Evolutionary conservation across 2,329 filamentous ascomycete species (phyloP), one percentile per base, ranked within the genome.

Genomic region (Talaromyces sp.): DNA sequence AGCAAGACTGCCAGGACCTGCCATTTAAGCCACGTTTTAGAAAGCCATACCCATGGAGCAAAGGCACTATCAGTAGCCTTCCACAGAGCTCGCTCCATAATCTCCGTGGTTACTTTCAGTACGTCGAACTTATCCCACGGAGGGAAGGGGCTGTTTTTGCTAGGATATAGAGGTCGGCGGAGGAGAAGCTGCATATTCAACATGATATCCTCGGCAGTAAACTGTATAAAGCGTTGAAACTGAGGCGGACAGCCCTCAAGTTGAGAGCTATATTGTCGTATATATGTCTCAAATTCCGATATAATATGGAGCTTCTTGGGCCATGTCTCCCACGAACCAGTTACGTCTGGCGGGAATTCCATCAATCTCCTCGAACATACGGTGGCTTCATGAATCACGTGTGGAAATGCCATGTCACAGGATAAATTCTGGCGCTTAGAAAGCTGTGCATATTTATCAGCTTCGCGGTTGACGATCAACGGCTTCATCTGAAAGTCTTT

Each of bases 1-100:
- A 52, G 48, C 22, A 52, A 28, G 9, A 52, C 48, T 37, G 48
- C 48, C 6, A 52, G 35, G 5, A 52, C 48, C 15, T 52, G 48
- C 48, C 48, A 52, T 13, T 52, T 52, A 6, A 52, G 48, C 48
- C 48, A 52, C 19, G 48, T 52, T 17, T 52, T 52, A 6, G 33
- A 37, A 10, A 22, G 22, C 48, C 48, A 52, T 15, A 33, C 48
- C 48, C 48, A 52, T 17, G 48, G 48, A 15, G 48, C 48, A 52
- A 52, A 52, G 13, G 48, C 21, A 52, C 33, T 39, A 39, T 52
- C 48, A 17, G 33, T 52, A 11, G n/a, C 48, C n/a, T 52, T 52
- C 48, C 48, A 52, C 22, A 52, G 19, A 25, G 35, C 10, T 10
- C 33, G 21, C 48, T 52, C 48, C 19, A 52, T 52, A 39, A 52